phyloP scores from a whole-genome alignment of 805 yeast genomes.

The Lipomyces chichibuensis region DNA sequence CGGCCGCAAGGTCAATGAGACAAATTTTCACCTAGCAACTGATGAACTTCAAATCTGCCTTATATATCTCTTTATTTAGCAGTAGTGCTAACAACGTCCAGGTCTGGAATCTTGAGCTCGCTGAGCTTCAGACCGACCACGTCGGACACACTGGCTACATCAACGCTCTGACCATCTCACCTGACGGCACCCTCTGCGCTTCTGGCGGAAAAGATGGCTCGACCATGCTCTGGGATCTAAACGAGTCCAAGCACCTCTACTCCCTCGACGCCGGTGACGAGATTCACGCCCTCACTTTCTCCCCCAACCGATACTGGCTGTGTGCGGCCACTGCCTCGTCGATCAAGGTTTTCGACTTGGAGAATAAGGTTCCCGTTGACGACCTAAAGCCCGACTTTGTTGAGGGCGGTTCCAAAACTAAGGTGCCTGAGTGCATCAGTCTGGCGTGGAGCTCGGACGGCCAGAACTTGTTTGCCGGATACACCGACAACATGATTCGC shows the following conservation, averaged over 20 bases:
- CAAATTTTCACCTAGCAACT: constrained; percentile 99
- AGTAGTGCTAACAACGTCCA: constrained; percentile 42
- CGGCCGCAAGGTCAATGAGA: constrained; percentile 80
- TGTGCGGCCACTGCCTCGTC: constrained; percentile 99
- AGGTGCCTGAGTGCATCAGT: constrained; percentile 97
- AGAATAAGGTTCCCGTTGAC: constrained; percentile 90
- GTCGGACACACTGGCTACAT: constrained; percentile 99
- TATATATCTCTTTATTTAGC: neutral
- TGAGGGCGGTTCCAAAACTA: constrained; percentile 76
- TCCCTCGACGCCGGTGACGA: constrained; percentile 94
- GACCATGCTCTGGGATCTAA: constrained; percentile 97
- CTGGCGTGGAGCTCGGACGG: constrained; percentile 99
- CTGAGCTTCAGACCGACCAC: constrained; percentile 90
- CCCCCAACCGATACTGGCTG: constrained; percentile 99
- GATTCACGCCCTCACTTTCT: constrained; percentile 97
- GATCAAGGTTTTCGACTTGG: constrained; percentile 97
- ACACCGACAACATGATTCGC: constrained; percentile 99
- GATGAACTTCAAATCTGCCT: constrained; percentile 50
- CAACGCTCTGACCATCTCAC: constrained; percentile 94
- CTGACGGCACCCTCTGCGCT: constrained; percentile 99
- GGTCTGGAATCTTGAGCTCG: constrained; percentile 93
- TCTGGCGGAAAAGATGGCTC: constrained; percentile 99
- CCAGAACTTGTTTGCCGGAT: constrained; percentile 99
- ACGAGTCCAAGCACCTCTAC: constrained; percentile 83
- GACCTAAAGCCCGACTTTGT: constrained; percentile 98